Base-by-base conservation (phyloP, 371 early-diverging fungal genomes). In the Mucor ambiguus region DNA sequence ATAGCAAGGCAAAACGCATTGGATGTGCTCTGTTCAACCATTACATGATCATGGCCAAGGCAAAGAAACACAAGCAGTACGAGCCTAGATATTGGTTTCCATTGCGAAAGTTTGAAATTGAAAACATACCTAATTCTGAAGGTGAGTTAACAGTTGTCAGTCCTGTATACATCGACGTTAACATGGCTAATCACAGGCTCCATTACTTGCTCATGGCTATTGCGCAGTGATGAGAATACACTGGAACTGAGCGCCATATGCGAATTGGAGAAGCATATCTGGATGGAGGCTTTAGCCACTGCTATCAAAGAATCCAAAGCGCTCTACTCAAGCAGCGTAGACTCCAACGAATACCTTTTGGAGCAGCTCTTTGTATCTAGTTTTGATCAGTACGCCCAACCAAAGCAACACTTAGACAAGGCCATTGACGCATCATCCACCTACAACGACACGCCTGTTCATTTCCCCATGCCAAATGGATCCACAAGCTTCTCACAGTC, bases 61-160 rank as follows among this genome's bases (percentile, higher is more conserved):
- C 81, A 26, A 87, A 82, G 64, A 85, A 78, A 26, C 48, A 73
- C 12, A 79, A 77, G 11, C 64, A 66, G 16, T 87, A 84, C 60
- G 84, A 86, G 52, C 81, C 85, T 0, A 77, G 78, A 18, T 78
- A 84, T 43, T 87, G 86, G 85, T 76, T 87, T 38, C 86, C 87
- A 7, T 64, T 87, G 18, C 76, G 86, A 0, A 73, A 78, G 16
- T 85, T 85, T 71, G 81, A 79, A 1, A 58, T 83, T 14, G 71
- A 72, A 16, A 68, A 78, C 56, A 29, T 75, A 24, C 64, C 70
- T 11, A 77, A 74, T 58, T 68, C 70, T 52, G 74, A 71, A 44
- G 67, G 77, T 75, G 66, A 63, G 30, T 32, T 8, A 16, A 59
- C 4, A 33, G 33, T 10, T 7, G 33, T 10, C 9, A 10, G 29